Conservation (phyloP, 2,329 filamentous ascomycete genomes). For the Exophiala sp. region DNA sequence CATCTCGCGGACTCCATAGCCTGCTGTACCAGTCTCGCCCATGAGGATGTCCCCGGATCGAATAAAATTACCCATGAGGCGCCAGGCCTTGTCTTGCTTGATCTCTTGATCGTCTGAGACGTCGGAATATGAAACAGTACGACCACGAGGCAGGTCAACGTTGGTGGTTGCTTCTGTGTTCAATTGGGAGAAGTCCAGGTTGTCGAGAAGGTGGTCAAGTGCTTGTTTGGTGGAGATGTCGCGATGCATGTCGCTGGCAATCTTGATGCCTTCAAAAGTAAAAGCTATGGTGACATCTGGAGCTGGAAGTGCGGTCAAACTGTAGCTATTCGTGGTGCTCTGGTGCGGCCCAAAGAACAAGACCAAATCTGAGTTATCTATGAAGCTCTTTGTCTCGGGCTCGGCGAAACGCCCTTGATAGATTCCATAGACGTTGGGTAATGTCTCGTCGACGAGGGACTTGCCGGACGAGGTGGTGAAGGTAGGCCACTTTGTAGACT, state of each 20-base stretch:
- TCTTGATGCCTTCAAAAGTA: slow-evolving; percentile 68
- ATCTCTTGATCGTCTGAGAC: slow-evolving; percentile 18
- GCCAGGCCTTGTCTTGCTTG: slow-evolving; percentile 21
- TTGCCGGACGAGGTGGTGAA: slow-evolving; percentile 50
- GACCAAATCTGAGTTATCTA: slow-evolving; percentile 44
- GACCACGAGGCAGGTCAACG: slow-evolving; percentile 17
- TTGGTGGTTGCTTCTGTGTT: slow-evolving; percentile 5
- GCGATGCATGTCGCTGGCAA: slow-evolving; percentile 73
- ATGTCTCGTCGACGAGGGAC: slow-evolving; percentile 48
- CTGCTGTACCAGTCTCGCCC: slow-evolving; percentile 29
- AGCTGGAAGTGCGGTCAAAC: slow-evolving; percentile 31
- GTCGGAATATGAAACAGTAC: slow-evolving; percentile 20
- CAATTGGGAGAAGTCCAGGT: no score
- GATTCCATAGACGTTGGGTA: slow-evolving; percentile 49
- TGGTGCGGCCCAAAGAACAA: slow-evolving; percentile 47
- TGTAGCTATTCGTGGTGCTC: slow-evolving; percentile 45
- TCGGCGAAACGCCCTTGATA: slow-evolving; percentile 46
- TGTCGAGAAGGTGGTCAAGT: no score
- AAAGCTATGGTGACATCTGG: slow-evolving; percentile 64
- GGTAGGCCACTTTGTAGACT: slow-evolving; percentile 46
- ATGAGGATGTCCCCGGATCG: slow-evolving; percentile 27
- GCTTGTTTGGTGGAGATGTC: slow-evolving; percentile 64
- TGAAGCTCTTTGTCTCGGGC: slow-evolving; percentile 35
- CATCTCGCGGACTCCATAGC: slow-evolving; percentile 27
- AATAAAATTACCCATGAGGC: slow-evolving; percentile 18